These are phyloP conservation scores for Apiospora rasikravindrae DNA, from an alignment of 2,329 filamentous ascomycete genomes.

Conservation along the genomic window DNA sequence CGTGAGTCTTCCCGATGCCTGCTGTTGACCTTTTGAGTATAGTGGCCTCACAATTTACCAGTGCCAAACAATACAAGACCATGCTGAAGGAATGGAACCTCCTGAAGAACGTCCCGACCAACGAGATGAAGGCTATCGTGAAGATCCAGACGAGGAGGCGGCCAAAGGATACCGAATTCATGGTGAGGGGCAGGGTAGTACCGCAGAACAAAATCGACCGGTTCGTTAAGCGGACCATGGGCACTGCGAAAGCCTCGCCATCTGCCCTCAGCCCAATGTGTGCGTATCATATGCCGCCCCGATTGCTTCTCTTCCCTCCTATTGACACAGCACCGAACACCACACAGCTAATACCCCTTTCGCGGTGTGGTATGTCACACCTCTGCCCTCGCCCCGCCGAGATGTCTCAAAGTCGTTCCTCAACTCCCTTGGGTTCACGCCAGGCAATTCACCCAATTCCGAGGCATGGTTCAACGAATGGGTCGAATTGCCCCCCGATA, in stretches of 20 bases:
- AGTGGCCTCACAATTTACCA: not conserved
- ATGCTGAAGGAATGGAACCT: not conserved
- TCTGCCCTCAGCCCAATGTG: conserved; percentile 8
- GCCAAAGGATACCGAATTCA: not conserved
- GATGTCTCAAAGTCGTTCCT: not conserved
- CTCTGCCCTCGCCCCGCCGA: not conserved
- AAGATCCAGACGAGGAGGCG: not conserved
- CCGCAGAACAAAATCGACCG: conserved; percentile 7
- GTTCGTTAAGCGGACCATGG: not conserved
- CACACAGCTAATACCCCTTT: not conserved
- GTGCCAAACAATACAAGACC: not conserved
- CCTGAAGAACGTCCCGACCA: conserved; percentile 1
- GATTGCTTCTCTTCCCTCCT: not conserved
- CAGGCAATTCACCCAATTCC: not conserved
- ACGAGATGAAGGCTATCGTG: conserved; percentile 7
- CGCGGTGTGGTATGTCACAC: not conserved
- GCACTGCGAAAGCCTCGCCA: not conserved
- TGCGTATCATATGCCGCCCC: not conserved
- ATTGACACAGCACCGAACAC: not conserved
- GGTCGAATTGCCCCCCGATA: not conserved
- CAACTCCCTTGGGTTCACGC: not conserved
- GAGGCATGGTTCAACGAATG: not conserved
- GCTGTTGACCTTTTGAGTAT: not conserved
- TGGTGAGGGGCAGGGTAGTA: not conserved
- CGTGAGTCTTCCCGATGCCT: not conserved